Evolutionary conservation across 257 asterid genomes (phyloP).

Genomic region (Penstemon newberryi): DNA sequence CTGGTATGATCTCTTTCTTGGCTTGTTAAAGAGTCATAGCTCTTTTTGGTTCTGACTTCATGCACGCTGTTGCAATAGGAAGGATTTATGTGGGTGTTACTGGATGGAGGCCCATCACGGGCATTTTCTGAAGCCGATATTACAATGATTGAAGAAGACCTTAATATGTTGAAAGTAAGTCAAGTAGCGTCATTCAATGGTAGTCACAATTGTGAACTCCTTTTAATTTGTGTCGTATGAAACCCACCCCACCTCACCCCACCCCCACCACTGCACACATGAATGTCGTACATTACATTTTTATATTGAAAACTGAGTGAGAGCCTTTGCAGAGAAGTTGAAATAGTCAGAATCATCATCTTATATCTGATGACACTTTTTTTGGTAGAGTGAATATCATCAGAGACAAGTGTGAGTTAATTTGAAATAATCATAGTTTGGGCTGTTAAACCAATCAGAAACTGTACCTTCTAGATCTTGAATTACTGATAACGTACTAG

Average conservation of each 20-base stretch:
- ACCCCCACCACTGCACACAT: too few species aligned
- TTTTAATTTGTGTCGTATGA: too few species aligned
- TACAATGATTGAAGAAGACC: constrained; percentile 83
- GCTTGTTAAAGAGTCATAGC: constrained; percentile 2
- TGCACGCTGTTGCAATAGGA: constrained; percentile 55
- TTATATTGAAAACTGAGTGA: background rate
- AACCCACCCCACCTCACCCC: too few species aligned
- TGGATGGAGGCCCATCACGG: constrained; percentile 97
- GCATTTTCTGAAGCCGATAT: constrained; percentile 80
- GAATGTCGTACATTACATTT: background rate
- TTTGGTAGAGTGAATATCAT: background rate
- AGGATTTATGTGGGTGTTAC: constrained; percentile 90
- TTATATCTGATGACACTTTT: background rate
- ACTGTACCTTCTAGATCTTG: background rate
- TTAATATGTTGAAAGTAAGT: constrained; percentile 70
- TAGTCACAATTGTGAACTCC: background rate
- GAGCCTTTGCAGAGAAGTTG: background rate
- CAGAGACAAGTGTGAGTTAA: too few species aligned
- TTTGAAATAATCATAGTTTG: background rate
- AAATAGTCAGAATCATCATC: background rate
- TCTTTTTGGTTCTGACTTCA: constrained; percentile 27
- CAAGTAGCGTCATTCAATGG: background rate
- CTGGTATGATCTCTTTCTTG: constrained; percentile 50
- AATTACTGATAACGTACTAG: background rate
- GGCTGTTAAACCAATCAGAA: background rate